These are phyloP conservation scores for Mycena epipterygia DNA, from an alignment of 768 basidiomycete species.

Conservation along the genomic window DNA sequence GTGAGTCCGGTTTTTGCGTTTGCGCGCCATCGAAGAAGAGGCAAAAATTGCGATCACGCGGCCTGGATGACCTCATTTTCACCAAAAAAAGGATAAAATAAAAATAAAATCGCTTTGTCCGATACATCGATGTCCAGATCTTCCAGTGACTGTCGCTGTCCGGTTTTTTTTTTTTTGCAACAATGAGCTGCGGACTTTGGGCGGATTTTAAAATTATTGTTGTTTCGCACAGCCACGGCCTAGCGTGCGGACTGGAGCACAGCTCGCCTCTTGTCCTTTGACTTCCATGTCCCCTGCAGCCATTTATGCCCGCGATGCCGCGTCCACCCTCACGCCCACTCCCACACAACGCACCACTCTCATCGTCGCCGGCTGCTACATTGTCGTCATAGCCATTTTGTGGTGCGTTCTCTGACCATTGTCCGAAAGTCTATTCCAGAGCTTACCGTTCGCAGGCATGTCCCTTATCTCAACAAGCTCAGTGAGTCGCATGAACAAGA, in stretches of 20 bases:
- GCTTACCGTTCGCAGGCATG: slow-evolving; percentile 67
- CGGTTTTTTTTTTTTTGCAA: too few species aligned
- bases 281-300: slow-evolving; percentile 16
- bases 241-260: background rate
- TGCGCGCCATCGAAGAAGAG: slow-evolving; percentile 68
- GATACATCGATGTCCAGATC: too few species aligned
- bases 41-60: background rate
- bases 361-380: slow-evolving; percentile 84
- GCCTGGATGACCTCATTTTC: background rate
- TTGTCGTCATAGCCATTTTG: slow-evolving; percentile 81
- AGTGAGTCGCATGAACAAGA: slow-evolving; percentile 62
- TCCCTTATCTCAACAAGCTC: slow-evolving; percentile 78
- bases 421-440: slow-evolving; percentile 9
- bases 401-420: slow-evolving; percentile 64
- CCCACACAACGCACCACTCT: slow-evolving; percentile 81
- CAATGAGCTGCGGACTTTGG: too few species aligned
- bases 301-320: slow-evolving; percentile 19
- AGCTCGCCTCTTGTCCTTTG: background rate
- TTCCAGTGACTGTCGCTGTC: too few species aligned
- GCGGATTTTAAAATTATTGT: too few species aligned
- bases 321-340: slow-evolving; percentile 66
- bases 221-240: background rate
- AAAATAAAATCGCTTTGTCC: too few species aligned
- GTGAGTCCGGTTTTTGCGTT: slow-evolving; percentile 87
- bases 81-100: too few species aligned